Evolutionary conservation across 306 rosid species (phyloP).

Genomic region (Sesbania bispinosa): DNA sequence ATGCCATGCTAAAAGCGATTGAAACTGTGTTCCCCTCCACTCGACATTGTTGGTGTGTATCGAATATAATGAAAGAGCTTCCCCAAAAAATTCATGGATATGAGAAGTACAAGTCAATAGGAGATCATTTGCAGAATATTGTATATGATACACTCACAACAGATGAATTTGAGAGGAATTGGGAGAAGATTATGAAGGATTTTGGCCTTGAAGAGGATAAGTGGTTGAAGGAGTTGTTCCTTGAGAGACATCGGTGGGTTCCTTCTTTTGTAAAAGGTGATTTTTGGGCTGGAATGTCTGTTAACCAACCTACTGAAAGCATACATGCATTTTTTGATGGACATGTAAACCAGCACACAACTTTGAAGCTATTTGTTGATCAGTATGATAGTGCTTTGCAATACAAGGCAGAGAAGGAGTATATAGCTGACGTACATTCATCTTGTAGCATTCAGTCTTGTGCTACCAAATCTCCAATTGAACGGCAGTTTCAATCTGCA

Average conservation of each 20-base stretch:
- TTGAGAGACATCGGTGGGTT: constrained; percentile 24
- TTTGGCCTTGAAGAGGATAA: constrained; percentile 17
- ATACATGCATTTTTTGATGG: constrained; percentile 26
- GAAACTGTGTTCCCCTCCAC: constrained; percentile 18
- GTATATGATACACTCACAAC: constrained; percentile 15
- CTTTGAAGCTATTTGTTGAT: constrained; percentile 35
- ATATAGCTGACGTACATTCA: constrained; percentile 27
- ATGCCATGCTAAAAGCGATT: constrained; percentile 27
- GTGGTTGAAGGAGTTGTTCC: constrained; percentile 30
- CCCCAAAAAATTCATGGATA: constrained; percentile 7
- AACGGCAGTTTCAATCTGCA: constrained; percentile 25
- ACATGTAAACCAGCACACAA: constrained; percentile 15
- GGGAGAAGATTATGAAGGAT: constrained; percentile 27
- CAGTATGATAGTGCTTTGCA: constrained; percentile 31
- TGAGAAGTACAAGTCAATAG: background rate
- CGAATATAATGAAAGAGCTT: constrained; percentile 25
- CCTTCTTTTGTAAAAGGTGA: constrained; percentile 23
- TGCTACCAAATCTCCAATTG: constrained; percentile 25
- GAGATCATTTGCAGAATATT: constrained; percentile 13
- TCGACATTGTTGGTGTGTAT: constrained; percentile 30
- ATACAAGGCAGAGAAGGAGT: constrained; percentile 26
- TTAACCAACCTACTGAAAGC: background rate
- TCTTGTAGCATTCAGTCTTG: constrained; percentile 20
- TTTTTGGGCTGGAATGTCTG: constrained; percentile 36
- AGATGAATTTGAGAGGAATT: constrained; percentile 27